Percentiles rank a stretch among this genome's conserved stretches.
phyloP scores from a whole-genome alignment of 2,329 filamentous ascomycete genomes.

The Stenocarpella maydis region DNA sequence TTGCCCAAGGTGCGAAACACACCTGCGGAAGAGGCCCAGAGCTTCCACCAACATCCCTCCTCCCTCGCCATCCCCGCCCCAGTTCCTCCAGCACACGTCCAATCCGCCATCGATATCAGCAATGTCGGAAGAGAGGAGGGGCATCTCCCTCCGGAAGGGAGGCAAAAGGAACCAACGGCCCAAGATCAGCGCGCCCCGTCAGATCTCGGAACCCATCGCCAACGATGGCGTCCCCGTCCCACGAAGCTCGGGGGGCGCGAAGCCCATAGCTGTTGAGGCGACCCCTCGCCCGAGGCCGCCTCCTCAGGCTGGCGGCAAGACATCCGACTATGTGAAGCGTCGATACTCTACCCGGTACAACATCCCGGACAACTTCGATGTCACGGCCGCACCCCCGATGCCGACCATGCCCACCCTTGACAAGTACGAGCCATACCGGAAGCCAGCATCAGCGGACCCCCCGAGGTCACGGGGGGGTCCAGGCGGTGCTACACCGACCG shows the following conservation, averaged over 20 bases:
- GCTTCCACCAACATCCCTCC: conserved; percentile 1
- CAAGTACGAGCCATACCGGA: conserved; percentile 62
- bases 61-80: background rate
- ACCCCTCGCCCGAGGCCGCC: conserved; percentile 53
- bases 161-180: conserved; percentile 68
- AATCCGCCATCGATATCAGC: conserved; percentile 4
- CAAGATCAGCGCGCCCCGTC: conserved; percentile 67
- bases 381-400: conserved; percentile 71
- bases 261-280: conserved; percentile 40
- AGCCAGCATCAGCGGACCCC: conserved; percentile 29
- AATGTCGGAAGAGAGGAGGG: conserved; percentile 30
- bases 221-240: conserved; percentile 54
- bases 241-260: conserved; percentile 45
- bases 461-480: conserved; percentile 47
- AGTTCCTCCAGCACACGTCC: background rate
- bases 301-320: conserved; percentile 66
- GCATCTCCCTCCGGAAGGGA: conserved; percentile 64
- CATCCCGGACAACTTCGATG: conserved; percentile 73
- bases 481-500: conserved; percentile 64
- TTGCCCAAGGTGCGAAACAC: conserved; percentile 25
- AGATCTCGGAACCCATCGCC: conserved; percentile 68
- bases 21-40: conserved; percentile 11
- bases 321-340: conserved; percentile 87
- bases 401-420: conserved; percentile 70
- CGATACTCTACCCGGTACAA: conserved; percentile 93